phyloP scores from a whole-genome alignment of 2,329 filamentous ascomycete species.

The Talaromyces sp. region DNA sequence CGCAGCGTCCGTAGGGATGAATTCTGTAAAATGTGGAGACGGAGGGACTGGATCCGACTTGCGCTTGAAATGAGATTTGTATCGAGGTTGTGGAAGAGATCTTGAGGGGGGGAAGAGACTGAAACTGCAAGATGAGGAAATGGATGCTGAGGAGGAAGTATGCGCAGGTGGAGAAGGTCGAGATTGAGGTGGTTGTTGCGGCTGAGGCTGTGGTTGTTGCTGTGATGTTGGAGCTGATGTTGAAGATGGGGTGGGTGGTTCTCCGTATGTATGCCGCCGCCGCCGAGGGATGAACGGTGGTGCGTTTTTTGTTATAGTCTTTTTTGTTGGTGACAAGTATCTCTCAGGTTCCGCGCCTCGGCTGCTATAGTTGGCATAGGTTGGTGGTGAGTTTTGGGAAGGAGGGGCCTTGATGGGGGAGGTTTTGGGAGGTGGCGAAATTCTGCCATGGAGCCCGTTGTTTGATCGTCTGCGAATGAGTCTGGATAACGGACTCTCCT shows the following conservation, averaged over 20 bases:
- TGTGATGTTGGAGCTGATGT: constrained; percentile 1
- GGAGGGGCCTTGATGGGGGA: neutral
- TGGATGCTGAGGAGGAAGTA: neutral
- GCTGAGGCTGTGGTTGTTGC: neutral
- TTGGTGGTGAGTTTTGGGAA: constrained; percentile 15
- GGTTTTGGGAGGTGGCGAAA: constrained; percentile 9
- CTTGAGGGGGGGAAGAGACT: constrained; percentile 11
- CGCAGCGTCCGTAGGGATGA: constrained; percentile 7
- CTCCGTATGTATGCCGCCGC: constrained; percentile 39
- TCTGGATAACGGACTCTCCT: constrained; percentile 31
- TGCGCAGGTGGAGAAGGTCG: neutral
- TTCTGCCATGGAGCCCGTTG: constrained; percentile 21
- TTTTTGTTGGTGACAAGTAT: neutral
- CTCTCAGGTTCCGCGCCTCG: neutral
- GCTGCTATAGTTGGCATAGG: neutral
- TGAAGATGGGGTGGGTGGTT: constrained; percentile 28
- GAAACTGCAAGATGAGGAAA: constrained; percentile 11
- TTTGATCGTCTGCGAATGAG: constrained; percentile 32
- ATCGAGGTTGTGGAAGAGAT: constrained; percentile 9
- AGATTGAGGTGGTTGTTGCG: constrained; percentile 3
- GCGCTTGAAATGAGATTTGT: constrained; percentile 16
- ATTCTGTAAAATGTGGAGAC: constrained; percentile 20
- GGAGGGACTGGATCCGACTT: constrained; percentile 19
- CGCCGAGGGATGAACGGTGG: constrained; percentile 26
- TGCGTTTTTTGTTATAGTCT: constrained; percentile 19